Base-by-base conservation (phyloP, 2,329 filamentous ascomycete species). In the Aspergillus ustus region DNA sequence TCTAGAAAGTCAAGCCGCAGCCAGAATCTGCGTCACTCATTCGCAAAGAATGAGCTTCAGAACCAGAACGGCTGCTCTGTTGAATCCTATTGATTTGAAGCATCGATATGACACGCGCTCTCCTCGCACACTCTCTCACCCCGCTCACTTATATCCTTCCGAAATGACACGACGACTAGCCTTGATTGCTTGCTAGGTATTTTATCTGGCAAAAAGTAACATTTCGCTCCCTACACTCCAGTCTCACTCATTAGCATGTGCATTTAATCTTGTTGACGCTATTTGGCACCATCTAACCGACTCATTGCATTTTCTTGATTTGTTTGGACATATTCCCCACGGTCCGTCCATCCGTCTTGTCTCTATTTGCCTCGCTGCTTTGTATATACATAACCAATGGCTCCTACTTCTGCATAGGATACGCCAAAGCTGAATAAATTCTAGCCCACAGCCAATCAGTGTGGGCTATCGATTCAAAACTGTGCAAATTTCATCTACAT, bases 71-170 rank as follows among this genome's bases (percentile, higher is more conserved):
- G 61, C 31, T 68, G 66, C 44, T 74, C 69, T 8, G 72, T 74
- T 48, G 68, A 70, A 59, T 67, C 67, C 45, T 73, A 68, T 52
- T 74, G 57, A 63, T n/a, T 19, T 25, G 6, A 3, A 48, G 45
- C 45, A 48, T 13, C 45, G 11, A 40, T 25, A 52, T 40, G 29
- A 34, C n/a, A 22, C 51, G n/a, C 31, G 20, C 20, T 8, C 25
- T 22, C 34, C 9, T n/a, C n/a, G n/a, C n/a, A n/a, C n/a, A n/a
- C 44, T 34, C 8, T 20, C 53, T 20, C n/a, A 31, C 25, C 3
- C 15, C 34, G 4, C 8, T 45, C 31, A 15, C n/a, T 45, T 43
- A 1, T 4, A 40, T 17, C 13, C 13, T 15, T 40, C 34, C 15
- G 5, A 40, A 11, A 40, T 40, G 34, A 40, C 34, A 40, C 34